These are phyloP conservation scores for Davidsoniella neocaledoniae DNA, from an alignment of 2,329 filamentous ascomycete genomes.

Conservation along the genomic window DNA sequence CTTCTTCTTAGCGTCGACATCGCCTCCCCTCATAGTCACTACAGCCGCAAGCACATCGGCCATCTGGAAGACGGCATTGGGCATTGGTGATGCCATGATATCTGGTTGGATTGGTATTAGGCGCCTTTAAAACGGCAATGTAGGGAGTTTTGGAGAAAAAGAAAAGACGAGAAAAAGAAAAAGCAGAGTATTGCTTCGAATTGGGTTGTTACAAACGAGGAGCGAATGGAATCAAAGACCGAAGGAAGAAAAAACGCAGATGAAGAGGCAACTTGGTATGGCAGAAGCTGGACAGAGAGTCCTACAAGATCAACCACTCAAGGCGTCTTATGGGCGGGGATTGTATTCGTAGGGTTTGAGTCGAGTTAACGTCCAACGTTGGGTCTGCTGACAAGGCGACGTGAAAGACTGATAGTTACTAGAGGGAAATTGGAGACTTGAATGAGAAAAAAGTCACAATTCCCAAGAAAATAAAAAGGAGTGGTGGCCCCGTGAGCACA, in stretches of 20 bases:
- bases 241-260: neutral
- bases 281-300: neutral
- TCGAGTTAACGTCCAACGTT: neutral
- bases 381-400: neutral
- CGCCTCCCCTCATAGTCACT: constrained; percentile 76
- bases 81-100: constrained; percentile 9
- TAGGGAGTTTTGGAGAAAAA: neutral
- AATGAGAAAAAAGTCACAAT: neutral
- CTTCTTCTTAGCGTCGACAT: constrained; percentile 69
- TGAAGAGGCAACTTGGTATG: neutral
- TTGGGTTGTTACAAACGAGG: too few relatives aligned
- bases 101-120: neutral
- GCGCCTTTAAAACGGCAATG: neutral
- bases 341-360: neutral
- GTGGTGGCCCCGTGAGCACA: neutral
- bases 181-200: neutral
- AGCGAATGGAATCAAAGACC: too few relatives aligned
- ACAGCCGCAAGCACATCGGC: constrained; percentile 66
- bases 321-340: constrained; percentile 10
- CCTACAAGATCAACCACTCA: constrained; percentile 12
- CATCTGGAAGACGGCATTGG: constrained; percentile 55
- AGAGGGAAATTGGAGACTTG: neutral
- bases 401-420: neutral
- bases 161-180: neutral
- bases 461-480: neutral